Base-by-base conservation (phyloP, 768 basidiomycete species). In the Paxillus involutus region DNA sequence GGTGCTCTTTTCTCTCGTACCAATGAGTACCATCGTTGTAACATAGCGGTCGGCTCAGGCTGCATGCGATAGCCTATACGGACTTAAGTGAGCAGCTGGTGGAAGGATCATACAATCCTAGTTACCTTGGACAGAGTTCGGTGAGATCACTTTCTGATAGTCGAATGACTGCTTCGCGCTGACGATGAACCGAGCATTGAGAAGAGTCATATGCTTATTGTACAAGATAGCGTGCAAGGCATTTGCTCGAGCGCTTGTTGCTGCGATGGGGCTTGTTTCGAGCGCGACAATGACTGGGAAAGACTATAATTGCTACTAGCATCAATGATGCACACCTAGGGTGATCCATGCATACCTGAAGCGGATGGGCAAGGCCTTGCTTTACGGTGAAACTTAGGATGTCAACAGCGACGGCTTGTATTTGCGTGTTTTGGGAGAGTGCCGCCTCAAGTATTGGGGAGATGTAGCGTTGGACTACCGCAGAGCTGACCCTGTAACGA, bases 341-440 rank as follows among this genome's bases (percentile, higher is more conserved):
- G 44, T 33, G 30, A 60, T n/a, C 41, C 35, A 3, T 6, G 50
- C 79, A 49, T 63, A 89, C 91, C 77, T 92, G 90, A 6, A 99
- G 78, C 0, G 97, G 97, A 72, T 98, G 95, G 6, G 94, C 92
- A 48, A 98, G 78, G 3, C 97, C 97, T 71, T 98, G 96, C 64
- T 89, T 93, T 58, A 98, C 85, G 0, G 94, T 96, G 63, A 97
- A 96, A 32, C 83, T 88, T 50, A 99, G 71, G 42, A 98, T 89
- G 58, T 98, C 95, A 48, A 98, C 81, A 7, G 95, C 96, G 19
- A 88, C 80, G 17, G 80, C 79, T 67, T 96, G 94, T 40, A 89
- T 89, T 49, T 82, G 82, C 2, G 76, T 58, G 59, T 88, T 80
- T 49, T 78, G 77, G 2, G 92, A 89, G 19, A 94, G 68, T 0